phyloP scores from a whole-genome alignment of 495 filamentous ascomycete species.

The Geoglossum glabrum region DNA sequence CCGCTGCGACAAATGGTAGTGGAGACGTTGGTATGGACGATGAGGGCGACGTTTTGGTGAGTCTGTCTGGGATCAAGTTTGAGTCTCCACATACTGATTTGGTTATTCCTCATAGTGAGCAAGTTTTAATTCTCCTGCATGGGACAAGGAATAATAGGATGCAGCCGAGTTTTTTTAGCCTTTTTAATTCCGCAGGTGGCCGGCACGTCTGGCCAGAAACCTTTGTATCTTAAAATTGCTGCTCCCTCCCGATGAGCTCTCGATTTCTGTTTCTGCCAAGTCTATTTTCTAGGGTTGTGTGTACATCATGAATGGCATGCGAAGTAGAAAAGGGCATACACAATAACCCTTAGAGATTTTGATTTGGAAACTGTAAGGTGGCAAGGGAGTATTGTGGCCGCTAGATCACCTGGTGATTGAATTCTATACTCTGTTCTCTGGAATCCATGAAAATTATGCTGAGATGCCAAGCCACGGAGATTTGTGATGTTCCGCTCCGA shows the following conservation, averaged over 20 bases:
- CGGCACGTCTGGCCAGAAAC: not conserved
- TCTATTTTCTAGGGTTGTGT: not conserved
- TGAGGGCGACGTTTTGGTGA: not conserved
- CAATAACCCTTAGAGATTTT: not conserved
- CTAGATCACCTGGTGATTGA: too few species aligned
- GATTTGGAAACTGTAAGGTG: not conserved
- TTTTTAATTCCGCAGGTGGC: not conserved
- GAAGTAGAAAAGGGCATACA: not conserved
- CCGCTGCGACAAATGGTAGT: not conserved
- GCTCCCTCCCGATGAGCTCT: not conserved
- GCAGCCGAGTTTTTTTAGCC: not conserved
- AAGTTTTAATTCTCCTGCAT: not conserved
- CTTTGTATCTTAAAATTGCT: slow-evolving; percentile 1
- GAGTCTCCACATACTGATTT: not conserved
- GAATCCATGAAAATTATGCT: not conserved
- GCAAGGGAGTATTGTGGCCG: not conserved
- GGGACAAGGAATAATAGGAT: not conserved
- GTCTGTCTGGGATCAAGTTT: not conserved
- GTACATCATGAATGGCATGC: not conserved
- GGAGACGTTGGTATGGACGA: slow-evolving; percentile 1
- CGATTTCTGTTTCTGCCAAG: not conserved
- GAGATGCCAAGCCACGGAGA: not conserved
- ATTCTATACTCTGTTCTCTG: too few species aligned
- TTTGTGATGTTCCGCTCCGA: not conserved
- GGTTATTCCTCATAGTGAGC: not conserved